A percentile compares a stretch with the other conserved stretches of the same genome.
Conservation (phyloP, 2,329 filamentous ascomycete species). For the Aspergillus quadricinctus region DNA sequence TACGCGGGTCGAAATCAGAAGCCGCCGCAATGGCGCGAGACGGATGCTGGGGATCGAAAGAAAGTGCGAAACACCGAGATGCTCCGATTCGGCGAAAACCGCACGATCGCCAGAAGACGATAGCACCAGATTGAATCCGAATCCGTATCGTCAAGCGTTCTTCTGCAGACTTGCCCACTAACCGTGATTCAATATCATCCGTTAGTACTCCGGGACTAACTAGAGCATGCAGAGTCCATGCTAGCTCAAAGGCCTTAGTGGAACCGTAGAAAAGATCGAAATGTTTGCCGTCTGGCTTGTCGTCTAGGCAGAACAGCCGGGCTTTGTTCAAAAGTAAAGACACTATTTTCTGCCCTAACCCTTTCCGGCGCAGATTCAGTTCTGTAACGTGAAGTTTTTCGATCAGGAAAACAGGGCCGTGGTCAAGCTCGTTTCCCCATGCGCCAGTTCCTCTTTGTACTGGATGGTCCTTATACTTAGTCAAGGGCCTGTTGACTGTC, state of each 20-base stretch:
- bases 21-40: slow-evolving; percentile 8
- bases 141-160: slow-evolving; percentile 6
- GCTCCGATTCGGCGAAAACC: slow-evolving; percentile 17
- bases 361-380: slow-evolving; percentile 24
- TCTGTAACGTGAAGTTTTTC: slow-evolving; percentile 19
- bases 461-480: slow-evolving; percentile 28
- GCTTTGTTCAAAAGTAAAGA: slow-evolving; percentile 25
- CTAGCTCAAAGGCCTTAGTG: slow-evolving; percentile 5
- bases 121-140: slow-evolving; percentile 4
- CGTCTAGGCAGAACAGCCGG: slow-evolving; percentile 3
- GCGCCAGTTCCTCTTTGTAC: slow-evolving; percentile 25
- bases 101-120: slow-evolving; percentile 21
- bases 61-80: slow-evolving; percentile 17
- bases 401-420: slow-evolving; percentile 27
- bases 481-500: slow-evolving; percentile 28
- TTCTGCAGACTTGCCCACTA: slow-evolving; percentile 13
- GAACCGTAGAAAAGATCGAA: slow-evolving; percentile 1
- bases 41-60: slow-evolving; percentile 13
- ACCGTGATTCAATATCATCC: slow-evolving; percentile 10
- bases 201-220: slow-evolving; percentile 13
- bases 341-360: slow-evolving; percentile 28
- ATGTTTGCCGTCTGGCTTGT: background rate
- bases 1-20: slow-evolving; percentile 13
- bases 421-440: slow-evolving; percentile 26
- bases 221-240: slow-evolving; percentile 16